Conservation (phyloP, 2,329 filamentous ascomycete species). For the Blastomyces parvus region DNA sequence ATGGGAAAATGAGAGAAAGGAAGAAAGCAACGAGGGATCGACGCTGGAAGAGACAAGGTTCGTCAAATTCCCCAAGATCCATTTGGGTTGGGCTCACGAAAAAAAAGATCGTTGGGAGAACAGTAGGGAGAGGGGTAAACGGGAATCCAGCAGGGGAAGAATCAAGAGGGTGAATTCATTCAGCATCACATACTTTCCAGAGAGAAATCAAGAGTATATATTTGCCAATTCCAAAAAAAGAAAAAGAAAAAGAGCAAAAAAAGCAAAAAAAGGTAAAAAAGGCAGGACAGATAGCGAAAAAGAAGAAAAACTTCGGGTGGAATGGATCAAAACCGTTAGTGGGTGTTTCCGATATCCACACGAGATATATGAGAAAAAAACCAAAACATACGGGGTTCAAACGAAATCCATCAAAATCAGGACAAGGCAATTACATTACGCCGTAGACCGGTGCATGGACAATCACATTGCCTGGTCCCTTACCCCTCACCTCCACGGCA, state of each 20-base stretch:
- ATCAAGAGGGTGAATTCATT: background rate
- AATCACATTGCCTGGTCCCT: constrained; percentile 53
- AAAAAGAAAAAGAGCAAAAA: background rate
- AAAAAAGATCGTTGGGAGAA: background rate
- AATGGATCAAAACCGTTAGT: too few relatives aligned
- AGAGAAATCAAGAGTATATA: background rate
- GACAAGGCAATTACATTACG: constrained; percentile 20
- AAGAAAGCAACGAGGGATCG: background rate
- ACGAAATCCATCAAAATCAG: background rate
- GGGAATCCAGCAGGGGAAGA: background rate
- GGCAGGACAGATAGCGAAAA: too few relatives aligned
- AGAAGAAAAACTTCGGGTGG: background rate
- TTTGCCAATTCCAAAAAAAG: background rate
- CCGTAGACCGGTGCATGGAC: constrained; percentile 63
- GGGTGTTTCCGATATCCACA: background rate
- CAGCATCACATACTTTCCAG: constrained; percentile 2
- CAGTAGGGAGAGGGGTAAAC: background rate
- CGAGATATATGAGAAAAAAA: background rate
- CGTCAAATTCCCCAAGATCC: background rate
- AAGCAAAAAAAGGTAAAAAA: too few relatives aligned
- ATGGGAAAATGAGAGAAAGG: background rate
- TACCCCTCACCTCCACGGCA: constrained; percentile 62
- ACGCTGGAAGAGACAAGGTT: background rate
- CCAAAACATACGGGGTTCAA: background rate
- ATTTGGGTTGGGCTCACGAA: background rate